Evolutionary conservation across 257 asterid species (phyloP).

Genomic region (Rauvolfia tetraphylla): DNA sequence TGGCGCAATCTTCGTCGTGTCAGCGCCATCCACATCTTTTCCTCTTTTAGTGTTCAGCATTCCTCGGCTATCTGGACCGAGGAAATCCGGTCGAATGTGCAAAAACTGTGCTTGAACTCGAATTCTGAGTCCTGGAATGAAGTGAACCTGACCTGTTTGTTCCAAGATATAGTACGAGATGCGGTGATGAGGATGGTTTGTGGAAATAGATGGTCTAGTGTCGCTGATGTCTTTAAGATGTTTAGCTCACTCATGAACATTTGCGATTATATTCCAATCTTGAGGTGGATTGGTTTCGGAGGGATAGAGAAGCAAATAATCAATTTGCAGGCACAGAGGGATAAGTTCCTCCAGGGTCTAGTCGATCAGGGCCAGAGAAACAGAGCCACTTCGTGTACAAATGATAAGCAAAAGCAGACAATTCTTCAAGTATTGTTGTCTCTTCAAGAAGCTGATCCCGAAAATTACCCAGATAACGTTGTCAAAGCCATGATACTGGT

Average conservation of each 20-base stretch:
- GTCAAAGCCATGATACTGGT: not conserved
- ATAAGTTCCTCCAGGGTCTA: conserved; percentile 25
- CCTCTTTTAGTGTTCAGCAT: conserved; percentile 31
- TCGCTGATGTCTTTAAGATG: not conserved
- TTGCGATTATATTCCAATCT: conserved; percentile 6
- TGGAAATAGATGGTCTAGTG: conserved; percentile 1
- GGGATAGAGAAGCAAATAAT: conserved; percentile 14
- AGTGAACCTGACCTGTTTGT: conserved; percentile 1
- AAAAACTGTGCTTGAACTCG: conserved; percentile 15
- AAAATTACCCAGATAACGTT: not conserved
- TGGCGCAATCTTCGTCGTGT: conserved; percentile 63
- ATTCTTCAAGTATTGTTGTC: conserved; percentile 26
- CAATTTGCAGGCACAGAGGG: conserved; percentile 19
- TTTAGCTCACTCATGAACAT: not conserved
- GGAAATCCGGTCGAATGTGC: conserved; percentile 34
- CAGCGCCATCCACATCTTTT: conserved; percentile 43
- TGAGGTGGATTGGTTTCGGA: conserved; percentile 11
- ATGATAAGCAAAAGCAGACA: conserved; percentile 4
- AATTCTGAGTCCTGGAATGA: not conserved
- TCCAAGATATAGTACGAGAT: conserved; percentile 13
- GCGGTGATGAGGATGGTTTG: conserved; percentile 10
- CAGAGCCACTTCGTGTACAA: not conserved
- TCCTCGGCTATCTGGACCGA: conserved; percentile 42
- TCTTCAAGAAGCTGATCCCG: not conserved
- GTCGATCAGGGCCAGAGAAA: conserved; percentile 5